Conservation (phyloP, 495 filamentous ascomycete species). For the Talaromyces stipitatus region DNA sequence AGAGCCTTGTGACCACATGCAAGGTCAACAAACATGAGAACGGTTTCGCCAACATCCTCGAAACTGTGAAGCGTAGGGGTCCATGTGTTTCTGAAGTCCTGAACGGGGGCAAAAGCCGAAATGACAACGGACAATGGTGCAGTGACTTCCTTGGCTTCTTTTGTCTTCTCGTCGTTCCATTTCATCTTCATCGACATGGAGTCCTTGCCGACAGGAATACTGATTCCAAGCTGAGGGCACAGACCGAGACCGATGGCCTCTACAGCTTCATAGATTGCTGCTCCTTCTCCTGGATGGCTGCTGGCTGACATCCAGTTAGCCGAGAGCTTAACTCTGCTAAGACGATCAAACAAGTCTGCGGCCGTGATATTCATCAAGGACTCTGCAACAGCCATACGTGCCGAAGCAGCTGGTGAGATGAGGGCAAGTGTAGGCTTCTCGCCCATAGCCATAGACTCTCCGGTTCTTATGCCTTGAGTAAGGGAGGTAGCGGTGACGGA, state of each 20-base stretch:
- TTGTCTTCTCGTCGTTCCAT: slow-evolving; percentile 70
- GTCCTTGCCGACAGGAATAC: slow-evolving; percentile 95
- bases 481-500: slow-evolving; percentile 84
- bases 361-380: slow-evolving; percentile 87
- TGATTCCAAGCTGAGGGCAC: slow-evolving; percentile 73
- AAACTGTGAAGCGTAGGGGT: slow-evolving; percentile 76
- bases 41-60: slow-evolving; percentile 83
- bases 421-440: slow-evolving; percentile 87
- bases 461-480: slow-evolving; percentile 61
- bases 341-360: slow-evolving; percentile 68
- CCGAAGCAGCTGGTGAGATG: slow-evolving; percentile 87
- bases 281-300: slow-evolving; percentile 88
- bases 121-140: slow-evolving; percentile 86
- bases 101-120: slow-evolving; percentile 79
- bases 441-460: slow-evolving; percentile 96
- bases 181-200: slow-evolving; percentile 98
- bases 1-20: slow-evolving; percentile 68
- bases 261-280: slow-evolving; percentile 89
- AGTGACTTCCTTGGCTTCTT: slow-evolving; percentile 72
- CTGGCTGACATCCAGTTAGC: slow-evolving; percentile 99
- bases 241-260: slow-evolving; percentile 89
- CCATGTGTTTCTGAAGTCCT: slow-evolving; percentile 78
- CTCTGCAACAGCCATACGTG: slow-evolving; percentile 94
- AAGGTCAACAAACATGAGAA: slow-evolving; percentile 87
- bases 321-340: slow-evolving; percentile 75